Conservation (phyloP, 2,329 filamentous ascomycete species). For the Aspergillus eucalypticola region DNA sequence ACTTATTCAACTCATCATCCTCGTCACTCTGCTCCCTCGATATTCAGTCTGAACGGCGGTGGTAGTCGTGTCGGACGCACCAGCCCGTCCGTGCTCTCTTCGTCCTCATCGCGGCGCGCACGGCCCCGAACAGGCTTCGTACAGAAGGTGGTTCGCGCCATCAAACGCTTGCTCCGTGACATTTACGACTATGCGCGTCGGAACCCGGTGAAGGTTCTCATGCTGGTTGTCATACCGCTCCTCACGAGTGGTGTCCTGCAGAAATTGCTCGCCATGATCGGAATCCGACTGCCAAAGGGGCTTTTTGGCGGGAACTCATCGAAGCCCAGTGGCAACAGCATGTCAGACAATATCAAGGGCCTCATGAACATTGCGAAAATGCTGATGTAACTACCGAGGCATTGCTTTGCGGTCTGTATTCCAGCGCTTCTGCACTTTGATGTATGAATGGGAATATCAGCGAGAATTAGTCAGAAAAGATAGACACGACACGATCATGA, state of each 20-base stretch:
- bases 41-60: constrained; percentile 46
- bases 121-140: constrained; percentile 76
- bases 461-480: background rate
- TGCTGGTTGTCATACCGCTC: constrained; percentile 83
- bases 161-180: constrained; percentile 77
- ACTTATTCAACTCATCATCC: constrained; percentile 41
- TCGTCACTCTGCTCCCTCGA: constrained; percentile 45
- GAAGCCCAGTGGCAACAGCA: constrained; percentile 26
- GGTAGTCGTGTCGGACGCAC: constrained; percentile 36
- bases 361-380: constrained; percentile 41
- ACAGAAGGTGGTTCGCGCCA: constrained; percentile 68
- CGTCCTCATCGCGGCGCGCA: constrained; percentile 74
- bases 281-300: constrained; percentile 69
- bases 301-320: constrained; percentile 43
- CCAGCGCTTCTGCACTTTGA: no score
- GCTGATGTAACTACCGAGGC: constrained; percentile 29
- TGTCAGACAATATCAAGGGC: constrained; percentile 33
- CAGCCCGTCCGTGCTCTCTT: constrained; percentile 54
- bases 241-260: constrained; percentile 80
- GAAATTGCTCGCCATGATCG: constrained; percentile 75
- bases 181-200: constrained; percentile 77
- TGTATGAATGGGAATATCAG: background rate
- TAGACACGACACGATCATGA: constrained; percentile 22
- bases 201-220: constrained; percentile 84
- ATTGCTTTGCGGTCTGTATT: no score